phyloP scores from a whole-genome alignment of 208 protist species.

The Naegleria fowleri region DNA sequence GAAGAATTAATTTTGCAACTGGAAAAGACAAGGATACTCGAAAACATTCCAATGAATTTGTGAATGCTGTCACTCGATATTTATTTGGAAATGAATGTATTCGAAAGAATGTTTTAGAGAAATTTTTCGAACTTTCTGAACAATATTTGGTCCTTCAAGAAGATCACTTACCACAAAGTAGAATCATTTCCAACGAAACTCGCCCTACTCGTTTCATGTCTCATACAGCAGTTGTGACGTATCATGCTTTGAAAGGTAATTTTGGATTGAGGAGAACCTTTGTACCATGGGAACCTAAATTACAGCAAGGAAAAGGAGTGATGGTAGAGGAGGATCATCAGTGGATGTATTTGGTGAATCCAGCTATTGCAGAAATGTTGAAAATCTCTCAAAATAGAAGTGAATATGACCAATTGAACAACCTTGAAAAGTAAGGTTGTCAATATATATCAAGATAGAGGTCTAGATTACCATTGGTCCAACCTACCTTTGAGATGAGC shows the following conservation, averaged over 20 bases:
- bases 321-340: background rate
- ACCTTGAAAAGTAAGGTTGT: too few relatives aligned
- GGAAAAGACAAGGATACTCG: background rate
- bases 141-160: background rate
- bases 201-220: background rate
- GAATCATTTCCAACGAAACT: background rate
- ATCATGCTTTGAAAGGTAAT: conserved; percentile 2
- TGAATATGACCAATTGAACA: too few relatives aligned
- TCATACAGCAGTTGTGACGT: background rate
- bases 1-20: background rate
- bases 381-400: background rate
- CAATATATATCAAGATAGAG: too few relatives aligned
- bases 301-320: background rate
- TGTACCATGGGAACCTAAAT: conserved; percentile 6
- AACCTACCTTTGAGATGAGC: too few relatives aligned
- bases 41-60: background rate
- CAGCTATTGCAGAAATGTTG: background rate
- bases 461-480: too few relatives aligned
- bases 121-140: background rate
- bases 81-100: background rate
- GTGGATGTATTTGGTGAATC: background rate
- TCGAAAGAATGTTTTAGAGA: background rate
- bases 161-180: background rate
- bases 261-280: background rate
- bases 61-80: background rate